Base-by-base conservation (phyloP, 2,329 filamentous ascomycete species). In the Fusarium hainanense region DNA sequence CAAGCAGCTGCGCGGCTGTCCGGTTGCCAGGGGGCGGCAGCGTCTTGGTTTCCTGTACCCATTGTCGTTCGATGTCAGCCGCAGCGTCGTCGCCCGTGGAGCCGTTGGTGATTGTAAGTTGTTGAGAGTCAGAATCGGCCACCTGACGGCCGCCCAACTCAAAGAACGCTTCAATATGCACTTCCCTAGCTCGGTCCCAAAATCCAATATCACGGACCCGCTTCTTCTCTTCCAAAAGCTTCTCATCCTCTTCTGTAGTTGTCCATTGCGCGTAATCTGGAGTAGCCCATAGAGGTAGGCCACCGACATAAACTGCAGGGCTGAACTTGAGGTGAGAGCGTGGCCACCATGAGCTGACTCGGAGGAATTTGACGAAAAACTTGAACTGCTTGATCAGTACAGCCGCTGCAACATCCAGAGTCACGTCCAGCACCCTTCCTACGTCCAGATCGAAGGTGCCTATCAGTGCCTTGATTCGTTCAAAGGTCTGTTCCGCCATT, bases 371-470 rank as follows among this genome's bases (percentile, higher is more conserved):
- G 77, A 98, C 91, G 75, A 98, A 98, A 81, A 98, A 99, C 32
- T 92, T 90, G 77, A 91, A 94, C 71, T 97, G 93, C 77, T 97
- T 97, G 75, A 99, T 93, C 54, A 99, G 87, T 1, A 97, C 91
- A 14, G 94, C 93, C 2, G 96, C 96, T 76, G 97, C 97, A 32
- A 98, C 94, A 77, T 99, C 96, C 20, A 99, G 86, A 0, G 94
- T 97, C 23, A 98, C 93, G 78, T 99, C 96, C 13, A 99, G 86
- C 7, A 97, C 95, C 75, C 97, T 89, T 50, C 96, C 97, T 40
- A 98, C 96, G 78, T 99, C 96, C 67, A 99, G 86, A 79, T 99
- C 95, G 76, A 99, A 99, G 10, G 96, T 96, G 59, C 96, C 96
- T 70, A 99, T 97, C 74, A 99, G 87, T 18, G 93, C 95, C 80